Conservation (phyloP, 495 filamentous ascomycete genomes). For the Schizothecium vesticola region DNA sequence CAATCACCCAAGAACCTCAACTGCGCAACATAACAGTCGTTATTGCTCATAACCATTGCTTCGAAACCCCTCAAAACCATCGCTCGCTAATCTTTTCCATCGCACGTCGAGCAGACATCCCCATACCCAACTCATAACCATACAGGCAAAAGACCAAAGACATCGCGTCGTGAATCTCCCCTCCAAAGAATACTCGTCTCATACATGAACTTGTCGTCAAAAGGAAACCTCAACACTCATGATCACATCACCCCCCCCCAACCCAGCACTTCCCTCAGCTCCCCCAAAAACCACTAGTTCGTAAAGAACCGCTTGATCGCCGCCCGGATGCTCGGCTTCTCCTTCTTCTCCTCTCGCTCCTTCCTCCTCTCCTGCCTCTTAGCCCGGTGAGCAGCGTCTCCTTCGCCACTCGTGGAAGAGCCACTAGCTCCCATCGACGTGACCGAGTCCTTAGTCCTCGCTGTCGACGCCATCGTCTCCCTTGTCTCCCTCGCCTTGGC, state of each 20-base stretch:
- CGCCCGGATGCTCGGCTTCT: constrained; percentile 73
- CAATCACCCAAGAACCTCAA: neutral
- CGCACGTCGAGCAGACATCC: neutral
- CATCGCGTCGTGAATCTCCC: neutral
- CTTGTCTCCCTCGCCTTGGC: constrained; percentile 10
- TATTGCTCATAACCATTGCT: neutral
- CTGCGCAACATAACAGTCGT: neutral
- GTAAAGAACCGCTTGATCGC: constrained; percentile 34
- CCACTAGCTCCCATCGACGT: constrained; percentile 11
- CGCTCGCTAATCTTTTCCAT: neutral
- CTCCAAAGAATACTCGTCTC: neutral
- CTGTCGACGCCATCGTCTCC: constrained; percentile 6
- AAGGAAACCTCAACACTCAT: neutral
- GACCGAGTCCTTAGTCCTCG: constrained; percentile 19
- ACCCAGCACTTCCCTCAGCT: neutral
- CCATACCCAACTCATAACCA: neutral
- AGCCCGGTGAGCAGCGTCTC: constrained; percentile 17
- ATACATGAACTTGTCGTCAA: neutral
- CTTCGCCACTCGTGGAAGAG: constrained; percentile 18
- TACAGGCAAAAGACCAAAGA: neutral
- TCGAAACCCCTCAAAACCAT: neutral
- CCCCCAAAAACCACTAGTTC: neutral
- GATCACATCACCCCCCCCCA: neutral
- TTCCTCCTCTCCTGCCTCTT: constrained; percentile 29
- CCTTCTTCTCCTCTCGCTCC: constrained; percentile 60